Evolutionary conservation across 2,329 filamentous ascomycete species (phyloP).

Genomic region (Fusarium neocosmosporiellum): DNA sequence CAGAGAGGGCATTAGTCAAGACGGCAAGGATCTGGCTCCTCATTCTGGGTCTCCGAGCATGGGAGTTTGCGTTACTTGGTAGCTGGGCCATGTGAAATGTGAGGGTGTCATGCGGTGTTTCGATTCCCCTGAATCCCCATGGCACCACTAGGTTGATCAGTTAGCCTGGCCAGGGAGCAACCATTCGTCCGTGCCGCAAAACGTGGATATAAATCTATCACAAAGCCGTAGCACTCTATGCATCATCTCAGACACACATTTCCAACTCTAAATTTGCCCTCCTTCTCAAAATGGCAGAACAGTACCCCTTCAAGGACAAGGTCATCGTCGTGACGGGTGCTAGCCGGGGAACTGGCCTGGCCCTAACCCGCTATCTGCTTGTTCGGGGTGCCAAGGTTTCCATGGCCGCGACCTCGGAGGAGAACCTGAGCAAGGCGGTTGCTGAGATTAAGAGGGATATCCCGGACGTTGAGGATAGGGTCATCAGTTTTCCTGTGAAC

Average conservation of each 20-base stretch:
- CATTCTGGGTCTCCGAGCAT: neutral
- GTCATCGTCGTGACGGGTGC: constrained; percentile 73
- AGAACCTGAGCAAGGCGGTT: constrained; percentile 42
- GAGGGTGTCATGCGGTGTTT: neutral
- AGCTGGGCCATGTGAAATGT: neutral
- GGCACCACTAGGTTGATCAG: neutral
- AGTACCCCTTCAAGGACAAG: constrained; percentile 54
- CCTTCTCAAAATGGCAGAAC: constrained; percentile 35
- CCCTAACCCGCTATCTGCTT: constrained; percentile 62
- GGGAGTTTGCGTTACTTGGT: neutral
- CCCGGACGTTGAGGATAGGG: constrained; percentile 34
- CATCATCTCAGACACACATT: neutral
- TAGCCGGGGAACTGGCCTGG: constrained; percentile 67
- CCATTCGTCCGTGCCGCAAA: neutral
- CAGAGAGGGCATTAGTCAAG: neutral
- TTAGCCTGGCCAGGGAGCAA: neutral
- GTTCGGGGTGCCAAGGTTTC: constrained; percentile 49
- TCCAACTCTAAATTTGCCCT: neutral
- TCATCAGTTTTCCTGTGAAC: constrained; percentile 44
- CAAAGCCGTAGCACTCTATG: neutral
- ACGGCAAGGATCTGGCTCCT: constrained; percentile 5
- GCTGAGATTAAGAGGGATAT: constrained; percentile 39
- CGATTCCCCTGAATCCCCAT: neutral
- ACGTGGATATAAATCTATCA: constrained; percentile 22
- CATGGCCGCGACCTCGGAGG: constrained; percentile 43